Evolutionary conservation across 148 eudicot genomes (phyloP).

Genomic region (Rhododendron molle): DNA sequence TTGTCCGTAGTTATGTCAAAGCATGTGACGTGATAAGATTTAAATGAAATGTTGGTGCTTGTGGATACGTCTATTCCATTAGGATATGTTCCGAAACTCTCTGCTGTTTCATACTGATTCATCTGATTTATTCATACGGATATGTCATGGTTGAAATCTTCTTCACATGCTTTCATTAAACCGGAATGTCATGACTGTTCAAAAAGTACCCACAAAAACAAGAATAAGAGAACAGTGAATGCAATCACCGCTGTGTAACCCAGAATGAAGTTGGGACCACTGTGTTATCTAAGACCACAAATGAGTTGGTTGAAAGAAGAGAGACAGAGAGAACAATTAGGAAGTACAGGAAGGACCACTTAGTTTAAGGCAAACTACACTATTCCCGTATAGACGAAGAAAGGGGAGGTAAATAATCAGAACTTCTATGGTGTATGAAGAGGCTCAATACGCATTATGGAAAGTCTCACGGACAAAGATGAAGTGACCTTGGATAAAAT

Average conservation of each 20-base stretch:
- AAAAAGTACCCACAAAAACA: conserved; percentile 44
- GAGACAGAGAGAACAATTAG: conserved; percentile 41
- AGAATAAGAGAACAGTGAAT: conserved; percentile 47
- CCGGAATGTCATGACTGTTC: conserved; percentile 31
- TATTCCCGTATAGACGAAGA: conserved; percentile 35
- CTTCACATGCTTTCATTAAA: conserved; percentile 45
- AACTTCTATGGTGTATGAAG: conserved; percentile 40
- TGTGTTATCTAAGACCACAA: conserved; percentile 38
- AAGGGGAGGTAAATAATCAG: conserved; percentile 46
- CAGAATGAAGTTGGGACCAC: conserved; percentile 38
- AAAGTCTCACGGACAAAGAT: conserved; percentile 40
- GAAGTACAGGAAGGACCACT: conserved; percentile 32
- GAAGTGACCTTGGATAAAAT: conserved; percentile 47
- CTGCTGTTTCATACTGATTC: conserved; percentile 29
- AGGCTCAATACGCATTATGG: conserved; percentile 52
- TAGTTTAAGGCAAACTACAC: conserved; percentile 40
- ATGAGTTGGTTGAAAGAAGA: conserved; percentile 46
- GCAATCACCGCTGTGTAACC: conserved; percentile 55
- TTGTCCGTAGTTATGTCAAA: neutral
- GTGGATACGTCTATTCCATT: neutral
- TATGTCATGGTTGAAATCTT: conserved; percentile 45
- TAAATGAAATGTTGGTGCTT: neutral
- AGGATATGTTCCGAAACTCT: conserved; percentile 15
- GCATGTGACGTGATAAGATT: neutral
- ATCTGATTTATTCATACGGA: conserved; percentile 37